phyloP scores from a whole-genome alignment of 345 rosid species.

The Aurinia saxatilis region DNA sequence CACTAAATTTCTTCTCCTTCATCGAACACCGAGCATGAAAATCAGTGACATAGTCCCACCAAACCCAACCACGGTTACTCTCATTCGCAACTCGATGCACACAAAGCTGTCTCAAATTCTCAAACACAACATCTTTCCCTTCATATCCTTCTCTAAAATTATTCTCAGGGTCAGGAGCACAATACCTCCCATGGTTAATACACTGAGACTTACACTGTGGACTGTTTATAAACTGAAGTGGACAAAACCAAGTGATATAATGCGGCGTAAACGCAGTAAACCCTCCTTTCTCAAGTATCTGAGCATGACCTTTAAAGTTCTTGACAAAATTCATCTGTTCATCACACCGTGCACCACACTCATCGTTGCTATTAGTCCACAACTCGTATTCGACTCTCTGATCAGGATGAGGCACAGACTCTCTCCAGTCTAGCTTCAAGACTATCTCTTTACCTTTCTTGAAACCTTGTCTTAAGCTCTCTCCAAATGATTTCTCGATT shows the following conservation, averaged over 20 bases:
- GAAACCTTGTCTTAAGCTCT: slow-evolving; percentile 58
- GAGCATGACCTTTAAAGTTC: slow-evolving; percentile 86
- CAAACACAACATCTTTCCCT: slow-evolving; percentile 90
- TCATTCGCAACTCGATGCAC: slow-evolving; percentile 83
- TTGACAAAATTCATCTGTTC: slow-evolving; percentile 89
- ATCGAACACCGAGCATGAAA: slow-evolving; percentile 92
- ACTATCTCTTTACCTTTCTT: slow-evolving; percentile 54
- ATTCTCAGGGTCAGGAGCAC: slow-evolving; percentile 96
- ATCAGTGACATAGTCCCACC: slow-evolving; percentile 98
- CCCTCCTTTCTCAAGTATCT: slow-evolving; percentile 79
- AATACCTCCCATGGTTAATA: slow-evolving; percentile 87
- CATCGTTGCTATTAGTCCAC: slow-evolving; percentile 95
- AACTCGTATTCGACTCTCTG: slow-evolving; percentile 87
- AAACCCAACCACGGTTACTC: slow-evolving; percentile 66
- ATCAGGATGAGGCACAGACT: slow-evolving; percentile 92
- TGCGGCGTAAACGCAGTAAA: slow-evolving; percentile 85
- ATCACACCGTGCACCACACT: slow-evolving; percentile 79
- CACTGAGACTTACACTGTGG: slow-evolving; percentile 92
- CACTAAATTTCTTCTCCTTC: slow-evolving; percentile 79
- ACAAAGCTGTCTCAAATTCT: slow-evolving; percentile 96
- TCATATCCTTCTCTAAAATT: slow-evolving; percentile 75
- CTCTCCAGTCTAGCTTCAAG: slow-evolving; percentile 78
- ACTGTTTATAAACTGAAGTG: slow-evolving; percentile 49
- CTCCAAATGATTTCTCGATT: slow-evolving; percentile 62
- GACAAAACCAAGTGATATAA: slow-evolving; percentile 94